phyloP scores from a whole-genome alignment of 257 asterid genomes.

The Solanum bulbocastanum region DNA sequence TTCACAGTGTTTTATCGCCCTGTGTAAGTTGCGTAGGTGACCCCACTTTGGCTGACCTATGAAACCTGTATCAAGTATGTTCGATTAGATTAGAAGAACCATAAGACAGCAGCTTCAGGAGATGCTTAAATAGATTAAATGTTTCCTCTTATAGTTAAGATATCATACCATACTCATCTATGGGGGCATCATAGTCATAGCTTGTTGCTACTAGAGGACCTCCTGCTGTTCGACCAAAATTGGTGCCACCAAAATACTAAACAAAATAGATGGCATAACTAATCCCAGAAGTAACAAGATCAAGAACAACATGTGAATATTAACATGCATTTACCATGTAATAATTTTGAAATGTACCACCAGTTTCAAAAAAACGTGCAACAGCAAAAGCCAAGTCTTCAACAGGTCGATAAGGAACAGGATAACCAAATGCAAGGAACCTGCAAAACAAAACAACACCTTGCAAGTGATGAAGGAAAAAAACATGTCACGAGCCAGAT shows the following conservation, averaged over 20 bases:
- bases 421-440: constrained; percentile 78
- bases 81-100: not conserved
- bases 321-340: constrained; percentile 51
- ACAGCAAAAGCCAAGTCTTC: constrained; percentile 85
- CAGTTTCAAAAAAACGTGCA: constrained; percentile 73
- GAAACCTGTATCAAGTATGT: constrained; percentile 35
- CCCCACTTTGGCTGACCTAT: constrained; percentile 76
- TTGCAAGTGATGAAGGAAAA: not conserved
- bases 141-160: not conserved
- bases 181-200: constrained; percentile 80
- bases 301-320: not conserved
- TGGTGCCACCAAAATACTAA: constrained; percentile 85
- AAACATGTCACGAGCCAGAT: not conserved
- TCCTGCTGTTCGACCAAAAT: constrained; percentile 81
- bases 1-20: constrained; percentile 59
- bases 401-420: constrained; percentile 70
- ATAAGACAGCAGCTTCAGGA: not conserved
- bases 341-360: constrained; percentile 80
- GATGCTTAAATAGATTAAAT: not conserved
- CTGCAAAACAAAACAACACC: constrained; percentile 17
- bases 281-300: not conserved
- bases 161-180: constrained; percentile 64
- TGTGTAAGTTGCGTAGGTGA: constrained; percentile 65
- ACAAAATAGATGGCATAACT: not conserved
- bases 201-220: constrained; percentile 78